Conservation (phyloP, 2,329 filamentous ascomycete species). For the Epichloe festucae region DNA sequence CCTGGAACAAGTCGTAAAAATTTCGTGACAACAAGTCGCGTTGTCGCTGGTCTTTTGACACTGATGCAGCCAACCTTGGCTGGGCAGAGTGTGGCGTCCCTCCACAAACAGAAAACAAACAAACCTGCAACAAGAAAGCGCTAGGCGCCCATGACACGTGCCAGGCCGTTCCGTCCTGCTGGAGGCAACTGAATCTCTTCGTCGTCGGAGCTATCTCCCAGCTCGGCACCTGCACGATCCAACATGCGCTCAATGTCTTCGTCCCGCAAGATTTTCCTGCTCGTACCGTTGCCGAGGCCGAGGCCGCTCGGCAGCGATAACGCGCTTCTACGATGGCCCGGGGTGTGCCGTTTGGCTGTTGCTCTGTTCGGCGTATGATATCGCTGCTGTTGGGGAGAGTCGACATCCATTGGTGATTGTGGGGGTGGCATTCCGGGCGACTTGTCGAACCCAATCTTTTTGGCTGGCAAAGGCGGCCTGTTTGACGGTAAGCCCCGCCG, state of each 20-base stretch:
- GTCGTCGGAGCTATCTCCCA: constrained; percentile 42
- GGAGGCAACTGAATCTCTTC: constrained; percentile 40
- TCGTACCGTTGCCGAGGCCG: constrained; percentile 25
- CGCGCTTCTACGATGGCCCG: constrained; percentile 27
- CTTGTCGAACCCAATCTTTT: constrained; percentile 37
- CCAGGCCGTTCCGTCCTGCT: constrained; percentile 16
- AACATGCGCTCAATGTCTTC: constrained; percentile 48
- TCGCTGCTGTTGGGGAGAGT: constrained; percentile 21
- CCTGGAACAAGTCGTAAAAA: too few relatives aligned
- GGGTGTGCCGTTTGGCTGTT: constrained; percentile 30
- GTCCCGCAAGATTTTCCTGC: constrained; percentile 29
- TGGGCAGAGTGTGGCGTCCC: too few relatives aligned
- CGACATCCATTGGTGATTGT: constrained; percentile 35
- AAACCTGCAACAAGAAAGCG: neutral
- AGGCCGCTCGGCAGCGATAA: constrained; percentile 39
- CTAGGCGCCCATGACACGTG: constrained; percentile 17
- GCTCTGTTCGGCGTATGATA: constrained; percentile 16
- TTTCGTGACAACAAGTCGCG: too few relatives aligned
- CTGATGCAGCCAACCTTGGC: too few relatives aligned
- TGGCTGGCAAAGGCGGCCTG: constrained; percentile 27
- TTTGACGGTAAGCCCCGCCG: constrained; percentile 40
- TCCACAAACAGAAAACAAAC: neutral
- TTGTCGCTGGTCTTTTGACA: neutral
- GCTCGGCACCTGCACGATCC: constrained; percentile 36
- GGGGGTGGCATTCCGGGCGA: constrained; percentile 25